A percentile compares a stretch with the other conserved stretches of the same genome.
Conservation (phyloP, 495 filamentous ascomycete species). For the Articulospora tetracladia region DNA sequence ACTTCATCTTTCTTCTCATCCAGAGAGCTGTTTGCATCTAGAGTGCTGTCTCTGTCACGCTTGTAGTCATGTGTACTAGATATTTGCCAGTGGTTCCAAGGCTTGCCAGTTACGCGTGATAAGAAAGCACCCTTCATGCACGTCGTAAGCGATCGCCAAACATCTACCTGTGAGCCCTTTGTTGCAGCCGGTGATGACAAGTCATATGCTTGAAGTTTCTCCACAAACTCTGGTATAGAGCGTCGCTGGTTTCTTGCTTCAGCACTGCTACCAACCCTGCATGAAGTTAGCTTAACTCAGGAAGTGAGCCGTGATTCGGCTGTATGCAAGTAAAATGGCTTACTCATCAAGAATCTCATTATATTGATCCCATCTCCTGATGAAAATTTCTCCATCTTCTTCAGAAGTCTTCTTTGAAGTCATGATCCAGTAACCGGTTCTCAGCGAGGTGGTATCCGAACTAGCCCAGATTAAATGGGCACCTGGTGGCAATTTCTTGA, state of each 20-base stretch:
- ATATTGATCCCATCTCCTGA: constrained; percentile 59
- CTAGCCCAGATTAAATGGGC: constrained; percentile 56
- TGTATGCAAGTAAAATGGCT: no score
- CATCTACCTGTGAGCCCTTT: not conserved
- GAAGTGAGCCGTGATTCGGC: not conserved
- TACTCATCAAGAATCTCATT: constrained; percentile 41
- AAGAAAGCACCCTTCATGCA: constrained; percentile 44
- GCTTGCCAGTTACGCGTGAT: constrained; percentile 41
- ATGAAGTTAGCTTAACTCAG: not conserved
- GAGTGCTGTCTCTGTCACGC: constrained; percentile 16
- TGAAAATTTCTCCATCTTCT: constrained; percentile 35
- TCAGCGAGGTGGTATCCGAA: constrained; percentile 38
- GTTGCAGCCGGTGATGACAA: not conserved
- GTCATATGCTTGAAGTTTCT: constrained; percentile 35
- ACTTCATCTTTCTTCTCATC: constrained; percentile 23
- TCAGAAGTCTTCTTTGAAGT: constrained; percentile 14
- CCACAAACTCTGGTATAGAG: constrained; percentile 31
- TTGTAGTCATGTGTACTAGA: constrained; percentile 43
- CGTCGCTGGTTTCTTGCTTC: constrained; percentile 32
- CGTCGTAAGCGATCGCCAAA: constrained; percentile 45
- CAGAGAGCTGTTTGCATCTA: constrained; percentile 22
- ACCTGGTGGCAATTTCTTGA: constrained; percentile 55
- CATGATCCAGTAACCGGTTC: constrained; percentile 58
- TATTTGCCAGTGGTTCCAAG: constrained; percentile 45
- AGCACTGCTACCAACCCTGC: constrained; percentile 27